phyloP scores from a whole-genome alignment of 768 basidiomycete genomes.

The Lactarius pseudohatsudake region DNA sequence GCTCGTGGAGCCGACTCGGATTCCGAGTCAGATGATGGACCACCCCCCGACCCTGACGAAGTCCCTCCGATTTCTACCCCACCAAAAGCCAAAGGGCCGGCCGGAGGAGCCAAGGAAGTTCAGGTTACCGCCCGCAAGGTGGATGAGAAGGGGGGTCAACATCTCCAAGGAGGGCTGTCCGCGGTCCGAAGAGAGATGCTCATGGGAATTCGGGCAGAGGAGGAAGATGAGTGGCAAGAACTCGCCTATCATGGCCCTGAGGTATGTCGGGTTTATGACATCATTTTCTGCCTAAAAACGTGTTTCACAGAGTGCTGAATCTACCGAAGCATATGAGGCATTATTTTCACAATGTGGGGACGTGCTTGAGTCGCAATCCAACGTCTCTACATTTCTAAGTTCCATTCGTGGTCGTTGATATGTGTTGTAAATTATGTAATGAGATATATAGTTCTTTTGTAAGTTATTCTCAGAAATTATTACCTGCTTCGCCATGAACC shows the following conservation, averaged over 20 bases:
- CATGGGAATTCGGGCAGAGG: conserved; percentile 66
- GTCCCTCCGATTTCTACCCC: conserved; percentile 44
- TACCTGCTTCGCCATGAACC: conserved; percentile 34
- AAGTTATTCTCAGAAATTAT: not conserved
- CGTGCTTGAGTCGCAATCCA: conserved; percentile 52
- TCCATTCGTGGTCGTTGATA: conserved; percentile 23
- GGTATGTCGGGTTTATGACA: conserved; percentile 43
- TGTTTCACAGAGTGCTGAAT: conserved; percentile 52
- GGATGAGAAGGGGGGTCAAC: conserved; percentile 57
- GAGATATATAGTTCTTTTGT: not conserved
- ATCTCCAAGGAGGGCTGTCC: conserved; percentile 66
- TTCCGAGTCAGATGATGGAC: conserved; percentile 76
- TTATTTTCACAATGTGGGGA: conserved; percentile 60
- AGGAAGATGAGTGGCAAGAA: conserved; percentile 75
- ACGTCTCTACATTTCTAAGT: conserved; percentile 56
- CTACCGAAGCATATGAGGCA: conserved; percentile 55
- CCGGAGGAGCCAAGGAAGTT: conserved; percentile 68
- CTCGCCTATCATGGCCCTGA: conserved; percentile 64
- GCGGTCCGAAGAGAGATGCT: conserved; percentile 75
- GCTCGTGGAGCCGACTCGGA: conserved; percentile 51
- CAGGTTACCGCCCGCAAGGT: conserved; percentile 72
- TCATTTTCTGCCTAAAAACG: conserved; percentile 4
- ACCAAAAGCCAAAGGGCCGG: conserved; percentile 60
- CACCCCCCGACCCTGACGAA: conserved; percentile 80
- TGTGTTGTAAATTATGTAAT: conserved; percentile 30